A percentile compares a stretch with the other conserved stretches of the same genome.
These are phyloP conservation scores for Puccinia coronata DNA, from an alignment of 1,284 basidiomycete genomes.

Conservation along the genomic window DNA sequence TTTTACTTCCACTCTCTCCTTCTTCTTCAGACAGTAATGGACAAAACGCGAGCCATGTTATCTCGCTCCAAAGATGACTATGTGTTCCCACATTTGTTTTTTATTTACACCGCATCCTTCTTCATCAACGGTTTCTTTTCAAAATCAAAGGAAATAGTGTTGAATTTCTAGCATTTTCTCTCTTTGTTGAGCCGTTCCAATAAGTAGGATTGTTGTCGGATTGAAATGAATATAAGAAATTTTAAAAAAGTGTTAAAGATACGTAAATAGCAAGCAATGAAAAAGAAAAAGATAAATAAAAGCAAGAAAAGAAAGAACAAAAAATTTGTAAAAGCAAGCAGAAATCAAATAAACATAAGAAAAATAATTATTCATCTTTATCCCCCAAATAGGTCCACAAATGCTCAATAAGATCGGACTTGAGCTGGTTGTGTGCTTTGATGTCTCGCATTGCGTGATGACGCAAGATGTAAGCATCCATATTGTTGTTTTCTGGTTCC, in stretches of 20 bases:
- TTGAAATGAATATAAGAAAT: neutral
- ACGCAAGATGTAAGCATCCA: neutral
- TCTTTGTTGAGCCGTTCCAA: neutral
- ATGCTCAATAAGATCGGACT: conserved; percentile 1
- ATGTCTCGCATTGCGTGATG: neutral
- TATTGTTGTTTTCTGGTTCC: neutral
- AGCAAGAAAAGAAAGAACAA: neutral
- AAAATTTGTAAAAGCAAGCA: neutral
- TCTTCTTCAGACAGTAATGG: neutral
- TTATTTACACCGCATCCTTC: too few species aligned
- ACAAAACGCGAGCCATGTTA: too few species aligned
- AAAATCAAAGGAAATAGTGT: too few species aligned
- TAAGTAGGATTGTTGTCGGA: too few species aligned
- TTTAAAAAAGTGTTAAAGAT: neutral
- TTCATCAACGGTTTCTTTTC: too few species aligned
- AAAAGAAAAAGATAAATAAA: too few species aligned
- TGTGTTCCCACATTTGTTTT: too few species aligned
- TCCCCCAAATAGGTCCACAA: neutral
- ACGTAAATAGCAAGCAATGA: neutral
- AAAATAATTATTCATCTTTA: neutral
- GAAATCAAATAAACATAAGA: neutral
- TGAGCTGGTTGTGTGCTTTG: neutral
- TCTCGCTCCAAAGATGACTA: neutral
- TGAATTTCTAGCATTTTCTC: too few species aligned
- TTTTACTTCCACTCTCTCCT: too few species aligned